Conservation (phyloP, 2,329 filamentous ascomycete genomes). For the Domatiomyces globalis region DNA sequence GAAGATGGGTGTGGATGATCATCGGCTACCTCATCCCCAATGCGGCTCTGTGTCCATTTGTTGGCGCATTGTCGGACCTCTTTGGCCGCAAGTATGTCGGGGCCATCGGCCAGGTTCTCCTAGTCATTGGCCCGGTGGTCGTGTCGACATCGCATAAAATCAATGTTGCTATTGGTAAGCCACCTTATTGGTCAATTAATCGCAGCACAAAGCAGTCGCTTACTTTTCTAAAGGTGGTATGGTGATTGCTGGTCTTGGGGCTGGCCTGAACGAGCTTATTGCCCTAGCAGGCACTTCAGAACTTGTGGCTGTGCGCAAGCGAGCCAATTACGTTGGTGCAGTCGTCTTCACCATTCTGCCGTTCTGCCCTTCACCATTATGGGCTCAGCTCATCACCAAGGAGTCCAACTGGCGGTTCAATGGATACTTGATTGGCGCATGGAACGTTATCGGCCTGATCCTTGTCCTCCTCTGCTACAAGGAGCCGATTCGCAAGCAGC, state of each 20-base stretch:
- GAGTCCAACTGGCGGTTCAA: conserved; percentile 33
- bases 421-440: conserved; percentile 29
- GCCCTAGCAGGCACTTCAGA: conserved; percentile 55
- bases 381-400: conserved; percentile 42
- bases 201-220: too few relatives aligned
- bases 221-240: conserved; percentile 30
- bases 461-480: conserved; percentile 32
- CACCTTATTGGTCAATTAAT: neutral
- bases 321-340: conserved; percentile 47
- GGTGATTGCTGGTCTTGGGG: conserved; percentile 49
- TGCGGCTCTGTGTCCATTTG: conserved; percentile 47
- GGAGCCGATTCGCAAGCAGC: conserved; percentile 26
- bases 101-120: conserved; percentile 38
- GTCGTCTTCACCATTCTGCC: conserved; percentile 49
- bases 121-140: conserved; percentile 47
- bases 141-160: conserved; percentile 44
- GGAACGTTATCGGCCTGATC: conserved; percentile 30
- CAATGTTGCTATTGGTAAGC: conserved; percentile 46
- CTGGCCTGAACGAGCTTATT: conserved; percentile 54
- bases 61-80: conserved; percentile 51
- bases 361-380: conserved; percentile 49
- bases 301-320: conserved; percentile 50
- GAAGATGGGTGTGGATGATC: conserved; percentile 47
- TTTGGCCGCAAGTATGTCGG: conserved; percentile 48
- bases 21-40: conserved; percentile 40